A percentile compares a stretch with the other conserved stretches of the same genome.
Conservation (phyloP, 2,329 filamentous ascomycete species). For the Arthrobotrys iridis region DNA sequence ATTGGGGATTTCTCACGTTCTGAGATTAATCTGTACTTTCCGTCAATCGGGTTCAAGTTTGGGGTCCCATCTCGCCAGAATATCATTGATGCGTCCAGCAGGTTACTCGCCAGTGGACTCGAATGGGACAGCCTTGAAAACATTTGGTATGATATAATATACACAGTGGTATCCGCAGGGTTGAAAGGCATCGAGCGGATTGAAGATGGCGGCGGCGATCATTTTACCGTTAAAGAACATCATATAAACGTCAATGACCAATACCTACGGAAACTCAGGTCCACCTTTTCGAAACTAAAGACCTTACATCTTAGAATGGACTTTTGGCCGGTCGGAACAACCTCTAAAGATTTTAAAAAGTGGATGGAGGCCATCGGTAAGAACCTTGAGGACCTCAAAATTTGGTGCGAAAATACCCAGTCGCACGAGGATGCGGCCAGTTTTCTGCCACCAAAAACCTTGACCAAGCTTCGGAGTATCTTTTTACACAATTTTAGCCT, state of each 20-base stretch:
- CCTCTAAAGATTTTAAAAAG: too few species aligned
- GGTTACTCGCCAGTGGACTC: too few species aligned
- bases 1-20: background rate
- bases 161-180: background rate
- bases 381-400: conserved; percentile 1
- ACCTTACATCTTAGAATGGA: background rate
- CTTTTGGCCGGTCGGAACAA: background rate
- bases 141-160: background rate
- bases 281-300: conserved; percentile 2
- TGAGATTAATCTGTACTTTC: conserved; percentile 17
- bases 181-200: background rate
- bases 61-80: background rate
- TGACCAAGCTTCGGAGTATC: background rate
- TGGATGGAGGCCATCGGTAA: background rate
- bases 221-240: background rate
- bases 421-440: too few species aligned
- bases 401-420: background rate
- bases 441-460: background rate
- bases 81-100: too few species aligned
- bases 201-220: background rate
- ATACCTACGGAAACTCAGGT: background rate
- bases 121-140: too few species aligned
- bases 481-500: background rate
- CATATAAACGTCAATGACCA: background rate
- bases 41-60: background rate